A percentile compares a stretch with the other conserved stretches of the same genome.
Conservation (phyloP, 1,139 yeast species). For the Hanseniaspora sp. region DNA sequence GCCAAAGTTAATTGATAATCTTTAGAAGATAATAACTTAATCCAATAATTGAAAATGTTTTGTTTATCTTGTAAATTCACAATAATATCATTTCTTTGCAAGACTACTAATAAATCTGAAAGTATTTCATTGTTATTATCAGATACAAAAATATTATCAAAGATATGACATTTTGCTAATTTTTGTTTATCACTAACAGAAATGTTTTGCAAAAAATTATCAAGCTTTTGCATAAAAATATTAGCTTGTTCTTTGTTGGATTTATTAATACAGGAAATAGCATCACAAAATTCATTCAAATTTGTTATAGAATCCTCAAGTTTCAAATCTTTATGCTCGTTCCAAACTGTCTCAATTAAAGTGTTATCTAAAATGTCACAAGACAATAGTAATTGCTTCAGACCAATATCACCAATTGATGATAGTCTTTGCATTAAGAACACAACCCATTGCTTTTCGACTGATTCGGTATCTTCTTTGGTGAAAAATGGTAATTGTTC, state of each 20-base stretch:
- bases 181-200: neutral
- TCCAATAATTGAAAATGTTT: neutral
- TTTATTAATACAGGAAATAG: neutral
- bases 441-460: slow-evolving; percentile 42
- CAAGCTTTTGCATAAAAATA: neutral
- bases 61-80: neutral
- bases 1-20: neutral
- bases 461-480: slow-evolving; percentile 25
- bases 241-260: neutral
- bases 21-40: neutral
- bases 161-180: neutral
- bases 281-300: neutral
- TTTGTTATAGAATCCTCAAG: neutral
- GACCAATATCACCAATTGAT: slow-evolving; percentile 45
- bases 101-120: neutral
- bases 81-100: neutral
- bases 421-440: slow-evolving; percentile 36
- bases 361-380: neutral
- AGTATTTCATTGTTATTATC: neutral
- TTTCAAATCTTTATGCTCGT: neutral
- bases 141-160: neutral
- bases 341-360: slow-evolving; percentile 1
- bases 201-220: neutral
- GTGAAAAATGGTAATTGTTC: slow-evolving; percentile 66
- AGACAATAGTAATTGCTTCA: slow-evolving; percentile 15